These are phyloP conservation scores for Alternaria viburni DNA, from an alignment of 2,329 filamentous ascomycete species.

Conservation along the genomic window DNA sequence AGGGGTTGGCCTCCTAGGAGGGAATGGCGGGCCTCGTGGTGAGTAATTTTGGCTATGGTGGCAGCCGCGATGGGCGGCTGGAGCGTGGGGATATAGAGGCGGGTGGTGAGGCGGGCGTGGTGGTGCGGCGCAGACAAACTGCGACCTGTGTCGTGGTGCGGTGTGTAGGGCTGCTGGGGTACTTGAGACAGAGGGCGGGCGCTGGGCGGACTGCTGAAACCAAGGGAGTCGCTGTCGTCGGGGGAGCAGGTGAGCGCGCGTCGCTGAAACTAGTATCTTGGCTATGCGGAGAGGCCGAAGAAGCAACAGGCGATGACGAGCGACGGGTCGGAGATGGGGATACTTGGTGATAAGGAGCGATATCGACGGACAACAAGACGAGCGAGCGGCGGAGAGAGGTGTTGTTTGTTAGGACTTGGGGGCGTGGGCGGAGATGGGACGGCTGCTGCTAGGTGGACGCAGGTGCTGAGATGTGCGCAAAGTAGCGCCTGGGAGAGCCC, in stretches of 20 bases:
- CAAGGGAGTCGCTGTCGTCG: slow-evolving; percentile 11
- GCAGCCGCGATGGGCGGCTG: slow-evolving; percentile 48
- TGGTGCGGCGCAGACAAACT: slow-evolving; percentile 13
- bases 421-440: neutral
- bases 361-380: neutral
- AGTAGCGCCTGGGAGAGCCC: slow-evolving; percentile 14
- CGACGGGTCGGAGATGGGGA: neutral
- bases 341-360: neutral
- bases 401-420: neutral
- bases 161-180: slow-evolving; percentile 29
- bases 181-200: slow-evolving; percentile 35
- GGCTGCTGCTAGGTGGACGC: neutral
- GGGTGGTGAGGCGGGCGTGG: slow-evolving; percentile 11
- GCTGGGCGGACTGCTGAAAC: slow-evolving; percentile 25
- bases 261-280: slow-evolving; percentile 36
- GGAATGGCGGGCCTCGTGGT: slow-evolving; percentile 63
- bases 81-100: slow-evolving; percentile 27
- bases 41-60: slow-evolving; percentile 58
- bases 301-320: slow-evolving; percentile 3
- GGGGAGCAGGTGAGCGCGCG: slow-evolving; percentile 18
- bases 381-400: slow-evolving; percentile 6
- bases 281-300: slow-evolving; percentile 30
- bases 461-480: slow-evolving; percentile 8
- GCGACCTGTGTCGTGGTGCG: slow-evolving; percentile 20
- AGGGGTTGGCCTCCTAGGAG: slow-evolving; percentile 64